Conservation (phyloP, 768 basidiomycete species). For the Pleurotus djamor region DNA sequence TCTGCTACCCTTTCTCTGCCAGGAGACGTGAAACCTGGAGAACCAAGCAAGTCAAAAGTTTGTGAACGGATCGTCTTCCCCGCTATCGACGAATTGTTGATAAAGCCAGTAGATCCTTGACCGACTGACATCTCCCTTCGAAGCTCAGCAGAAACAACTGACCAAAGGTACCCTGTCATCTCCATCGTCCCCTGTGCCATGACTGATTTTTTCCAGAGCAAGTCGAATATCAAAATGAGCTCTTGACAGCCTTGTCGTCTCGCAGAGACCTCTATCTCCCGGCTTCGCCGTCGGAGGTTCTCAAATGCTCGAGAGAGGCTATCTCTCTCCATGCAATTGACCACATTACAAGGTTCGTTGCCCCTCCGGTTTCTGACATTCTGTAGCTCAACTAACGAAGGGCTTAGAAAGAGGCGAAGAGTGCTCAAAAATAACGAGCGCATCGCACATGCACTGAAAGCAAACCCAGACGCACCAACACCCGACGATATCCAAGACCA, state of each 20-base stretch:
- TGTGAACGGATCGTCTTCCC: conserved; percentile 23
- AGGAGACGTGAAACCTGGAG: conserved; percentile 28
- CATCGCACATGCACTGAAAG: conserved; percentile 68
- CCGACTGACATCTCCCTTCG: conserved; percentile 54
- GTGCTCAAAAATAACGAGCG: conserved; percentile 95
- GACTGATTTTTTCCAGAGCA: conserved; percentile 35
- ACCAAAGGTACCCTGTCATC: conserved; percentile 41
- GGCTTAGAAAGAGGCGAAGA: conserved; percentile 79
- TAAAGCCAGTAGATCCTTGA: conserved; percentile 45
- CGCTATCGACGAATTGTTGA: no score
- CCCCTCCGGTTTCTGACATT: neutral
- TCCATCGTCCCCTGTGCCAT: neutral
- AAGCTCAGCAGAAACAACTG: conserved; percentile 49
- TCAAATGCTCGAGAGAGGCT: conserved; percentile 62
- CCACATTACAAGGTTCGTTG: conserved; percentile 82
- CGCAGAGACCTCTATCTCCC: conserved; percentile 80
- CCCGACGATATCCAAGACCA: conserved; percentile 89
- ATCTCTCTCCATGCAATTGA: conserved; percentile 81
- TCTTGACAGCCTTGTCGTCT: conserved; percentile 63
- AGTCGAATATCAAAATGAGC: conserved; percentile 58
- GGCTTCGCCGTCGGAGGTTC: conserved; percentile 61
- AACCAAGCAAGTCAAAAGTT: conserved; percentile 23
- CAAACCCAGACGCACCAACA: conserved; percentile 45
- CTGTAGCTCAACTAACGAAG: neutral
- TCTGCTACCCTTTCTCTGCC: conserved; percentile 47